These are phyloP conservation scores for Malassezia sympodialis DNA, from an alignment of 1,284 basidiomycete genomes.

Conservation along the genomic window DNA sequence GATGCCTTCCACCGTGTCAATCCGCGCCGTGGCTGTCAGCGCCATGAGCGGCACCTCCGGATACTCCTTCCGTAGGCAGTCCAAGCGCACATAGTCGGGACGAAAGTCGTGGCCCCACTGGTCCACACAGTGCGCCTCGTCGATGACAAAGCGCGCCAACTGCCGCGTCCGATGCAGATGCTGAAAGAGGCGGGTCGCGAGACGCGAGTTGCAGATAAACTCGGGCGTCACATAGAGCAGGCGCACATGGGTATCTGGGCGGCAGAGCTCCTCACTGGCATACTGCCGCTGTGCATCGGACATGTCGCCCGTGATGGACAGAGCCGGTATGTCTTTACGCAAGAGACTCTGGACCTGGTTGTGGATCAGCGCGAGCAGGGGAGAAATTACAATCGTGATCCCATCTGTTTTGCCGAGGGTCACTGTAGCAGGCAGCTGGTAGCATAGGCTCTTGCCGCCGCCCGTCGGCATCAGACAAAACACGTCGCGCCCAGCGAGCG, in stretches of 20 bases:
- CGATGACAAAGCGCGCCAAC: constrained; percentile 82
- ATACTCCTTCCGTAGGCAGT: constrained; percentile 61
- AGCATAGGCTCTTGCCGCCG: constrained; percentile 68
- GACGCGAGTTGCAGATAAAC: constrained; percentile 55
- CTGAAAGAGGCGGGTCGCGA: constrained; percentile 57
- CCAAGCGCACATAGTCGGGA: constrained; percentile 54
- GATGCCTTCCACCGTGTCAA: constrained; percentile 68
- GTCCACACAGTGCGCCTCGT: constrained; percentile 86
- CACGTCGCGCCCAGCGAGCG: constrained; percentile 70
- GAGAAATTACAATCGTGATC: constrained; percentile 81
- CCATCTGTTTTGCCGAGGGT: constrained; percentile 62
- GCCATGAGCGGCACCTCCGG: constrained; percentile 84
- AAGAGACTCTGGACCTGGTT: constrained; percentile 74
- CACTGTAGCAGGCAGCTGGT: constrained; percentile 71
- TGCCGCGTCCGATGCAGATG: constrained; percentile 56
- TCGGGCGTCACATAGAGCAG: constrained; percentile 94
- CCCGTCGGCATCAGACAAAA: constrained; percentile 96
- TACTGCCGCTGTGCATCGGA: constrained; percentile 46
- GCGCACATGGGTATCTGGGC: constrained; percentile 48
- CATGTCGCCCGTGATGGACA: constrained; percentile 62
- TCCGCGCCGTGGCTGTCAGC: constrained; percentile 83
- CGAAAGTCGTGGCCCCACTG: constrained; percentile 77
- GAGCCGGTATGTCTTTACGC: constrained; percentile 61
- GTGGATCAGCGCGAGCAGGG: constrained; percentile 76
- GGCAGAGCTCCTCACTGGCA: constrained; percentile 52